These are phyloP conservation scores for Pichia norvegensis DNA, from an alignment of 1,139 yeast genomes.

Conservation along the genomic window DNA sequence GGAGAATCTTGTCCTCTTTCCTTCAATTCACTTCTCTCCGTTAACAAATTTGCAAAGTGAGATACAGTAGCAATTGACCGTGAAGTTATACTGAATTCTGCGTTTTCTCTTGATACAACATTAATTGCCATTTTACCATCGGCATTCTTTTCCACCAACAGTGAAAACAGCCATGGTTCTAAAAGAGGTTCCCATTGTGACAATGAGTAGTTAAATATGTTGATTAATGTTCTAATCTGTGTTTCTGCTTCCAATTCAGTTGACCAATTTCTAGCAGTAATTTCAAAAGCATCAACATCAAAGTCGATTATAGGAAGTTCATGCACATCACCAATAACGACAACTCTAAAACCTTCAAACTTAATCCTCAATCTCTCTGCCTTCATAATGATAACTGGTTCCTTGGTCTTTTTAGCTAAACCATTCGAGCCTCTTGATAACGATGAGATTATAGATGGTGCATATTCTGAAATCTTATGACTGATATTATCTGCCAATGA, in stretches of 20 bases:
- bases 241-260: constrained; percentile 71
- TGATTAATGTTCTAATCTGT: constrained; percentile 60
- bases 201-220: constrained; percentile 82
- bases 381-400: constrained; percentile 40
- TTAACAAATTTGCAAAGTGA: constrained; percentile 52
- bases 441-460: constrained; percentile 51
- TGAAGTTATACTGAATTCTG: constrained; percentile 77
- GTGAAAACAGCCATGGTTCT: constrained; percentile 79
- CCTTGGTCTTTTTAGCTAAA: constrained; percentile 4
- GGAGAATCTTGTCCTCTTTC: constrained; percentile 82
- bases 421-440: constrained; percentile 33
- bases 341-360: constrained; percentile 77
- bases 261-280: constrained; percentile 81
- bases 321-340: constrained; percentile 86
- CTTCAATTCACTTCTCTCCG: constrained; percentile 42
- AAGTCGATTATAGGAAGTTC: constrained; percentile 88
- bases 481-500: constrained; percentile 50
- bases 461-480: constrained; percentile 50
- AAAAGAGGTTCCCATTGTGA: constrained; percentile 95
- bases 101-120: constrained; percentile 62
- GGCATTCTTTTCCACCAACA: constrained; percentile 52
- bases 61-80: constrained; percentile 73
- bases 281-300: constrained; percentile 65
- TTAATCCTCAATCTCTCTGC: constrained; percentile 69
- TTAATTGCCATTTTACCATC: constrained; percentile 48